phyloP scores from a whole-genome alignment of 306 rosid species.

The Chamaecrista fasciculata region DNA sequence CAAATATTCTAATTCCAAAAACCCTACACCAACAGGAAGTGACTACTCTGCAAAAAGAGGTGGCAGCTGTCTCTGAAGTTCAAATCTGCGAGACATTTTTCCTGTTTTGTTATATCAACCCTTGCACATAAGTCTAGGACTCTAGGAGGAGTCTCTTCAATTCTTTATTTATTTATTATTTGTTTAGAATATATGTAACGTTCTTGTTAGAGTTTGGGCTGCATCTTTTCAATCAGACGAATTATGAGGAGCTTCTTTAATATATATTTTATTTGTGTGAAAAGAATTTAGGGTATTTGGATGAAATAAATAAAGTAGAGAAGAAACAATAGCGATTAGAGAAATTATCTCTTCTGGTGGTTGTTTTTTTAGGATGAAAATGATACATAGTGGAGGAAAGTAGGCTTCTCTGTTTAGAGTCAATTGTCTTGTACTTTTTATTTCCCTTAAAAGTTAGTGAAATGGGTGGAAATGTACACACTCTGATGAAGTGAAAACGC shows the following conservation, averaged over 20 bases:
- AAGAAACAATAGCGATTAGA: not conserved
- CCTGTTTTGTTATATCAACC: slow-evolving; percentile 6
- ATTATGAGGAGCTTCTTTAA: not conserved
- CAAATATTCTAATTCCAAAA: not conserved
- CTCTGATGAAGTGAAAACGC: not conserved
- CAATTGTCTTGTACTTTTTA: slow-evolving; percentile 16
- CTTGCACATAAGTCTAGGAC: slow-evolving; percentile 3
- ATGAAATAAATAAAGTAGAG: not conserved
- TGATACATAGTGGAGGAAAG: not conserved
- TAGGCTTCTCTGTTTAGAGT: not conserved
- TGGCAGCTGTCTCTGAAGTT: not conserved
- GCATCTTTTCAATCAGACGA: slow-evolving; percentile 11
- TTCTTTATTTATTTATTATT: slow-evolving; percentile 11
- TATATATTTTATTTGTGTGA: too few species aligned
- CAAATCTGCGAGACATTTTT: not conserved
- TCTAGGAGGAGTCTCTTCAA: not conserved
- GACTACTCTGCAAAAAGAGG: not conserved
- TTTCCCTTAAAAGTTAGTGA: not conserved
- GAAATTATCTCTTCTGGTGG: not conserved
- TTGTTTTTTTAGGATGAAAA: slow-evolving; percentile 21
- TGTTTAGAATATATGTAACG: not conserved
- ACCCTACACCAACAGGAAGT: not conserved
- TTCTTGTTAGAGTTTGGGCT: slow-evolving; percentile 10
- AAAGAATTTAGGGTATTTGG: not conserved
- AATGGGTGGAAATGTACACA: slow-evolving; percentile 15